These are phyloP conservation scores for Cercospora zeina DNA, from an alignment of 2,329 filamentous ascomycete genomes.

Conservation along the genomic window DNA sequence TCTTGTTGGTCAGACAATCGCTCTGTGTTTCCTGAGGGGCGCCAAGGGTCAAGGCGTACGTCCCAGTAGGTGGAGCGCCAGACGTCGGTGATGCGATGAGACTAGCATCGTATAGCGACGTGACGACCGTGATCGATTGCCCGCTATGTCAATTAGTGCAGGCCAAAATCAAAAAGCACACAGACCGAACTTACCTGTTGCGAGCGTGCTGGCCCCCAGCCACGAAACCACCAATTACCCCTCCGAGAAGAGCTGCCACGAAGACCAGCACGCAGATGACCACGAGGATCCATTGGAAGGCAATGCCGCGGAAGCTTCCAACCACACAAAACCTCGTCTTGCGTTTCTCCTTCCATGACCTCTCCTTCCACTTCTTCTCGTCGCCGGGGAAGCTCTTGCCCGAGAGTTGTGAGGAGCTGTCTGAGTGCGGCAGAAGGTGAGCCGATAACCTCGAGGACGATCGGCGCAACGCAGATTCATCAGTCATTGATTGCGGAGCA, in stretches of 20 bases:
- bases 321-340: conserved; percentile 38
- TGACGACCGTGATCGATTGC: conserved; percentile 28
- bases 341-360: conserved; percentile 43
- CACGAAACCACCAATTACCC: conserved; percentile 41
- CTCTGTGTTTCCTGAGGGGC: conserved; percentile 53
- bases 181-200: conserved; percentile 29
- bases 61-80: conserved; percentile 56
- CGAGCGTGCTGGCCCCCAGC: conserved; percentile 30
- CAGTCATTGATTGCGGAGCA: conserved; percentile 40
- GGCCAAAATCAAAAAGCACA: background rate
- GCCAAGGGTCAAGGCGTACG: conserved; percentile 57
- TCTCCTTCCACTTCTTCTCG: conserved; percentile 41
- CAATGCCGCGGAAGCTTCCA: conserved; percentile 32
- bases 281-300: conserved; percentile 41
- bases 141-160: conserved; percentile 20
- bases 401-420: conserved; percentile 7
- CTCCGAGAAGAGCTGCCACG: conserved; percentile 39
- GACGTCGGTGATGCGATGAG: conserved; percentile 55
- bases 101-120: conserved; percentile 41
- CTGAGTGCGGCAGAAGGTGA: conserved; percentile 13
- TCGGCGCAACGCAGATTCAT: conserved; percentile 34
- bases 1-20: conserved; percentile 59
- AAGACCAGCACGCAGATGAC: conserved; percentile 35
- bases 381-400: conserved; percentile 15
- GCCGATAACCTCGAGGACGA: conserved; percentile 16